Percentiles rank a stretch among this genome's conserved stretches.
These are phyloP conservation scores for Lentinula lateritia DNA, from an alignment of 768 basidiomycete species.

Conservation along the genomic window DNA sequence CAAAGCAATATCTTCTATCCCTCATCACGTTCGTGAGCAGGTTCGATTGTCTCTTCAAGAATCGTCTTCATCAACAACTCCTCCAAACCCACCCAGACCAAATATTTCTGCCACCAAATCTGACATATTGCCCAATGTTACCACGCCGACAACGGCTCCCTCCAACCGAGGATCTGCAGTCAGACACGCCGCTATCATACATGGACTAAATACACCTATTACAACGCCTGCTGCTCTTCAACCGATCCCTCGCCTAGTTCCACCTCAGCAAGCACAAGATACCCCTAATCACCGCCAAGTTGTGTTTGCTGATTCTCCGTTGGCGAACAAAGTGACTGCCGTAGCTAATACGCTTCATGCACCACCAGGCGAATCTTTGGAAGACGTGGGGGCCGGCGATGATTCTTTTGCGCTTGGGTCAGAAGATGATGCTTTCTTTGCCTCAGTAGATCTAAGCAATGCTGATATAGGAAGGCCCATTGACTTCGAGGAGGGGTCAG, in stretches of 20 bases:
- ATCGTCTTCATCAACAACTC: neutral
- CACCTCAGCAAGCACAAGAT: slow-evolving; percentile 1
- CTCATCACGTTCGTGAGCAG: slow-evolving; percentile 33
- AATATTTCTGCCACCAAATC: slow-evolving; percentile 8
- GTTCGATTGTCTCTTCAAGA: slow-evolving; percentile 8
- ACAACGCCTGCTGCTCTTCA: slow-evolving; percentile 21
- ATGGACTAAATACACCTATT: slow-evolving; percentile 26
- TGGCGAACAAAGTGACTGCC: neutral
- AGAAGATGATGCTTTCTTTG: slow-evolving; percentile 65
- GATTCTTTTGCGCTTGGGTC: slow-evolving; percentile 46
- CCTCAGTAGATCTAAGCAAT: slow-evolving; percentile 47
- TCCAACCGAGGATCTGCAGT: slow-evolving; percentile 4
- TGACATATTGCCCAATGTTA: slow-evolving; percentile 4
- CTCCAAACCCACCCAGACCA: neutral
- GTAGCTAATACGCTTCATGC: slow-evolving; percentile 9
- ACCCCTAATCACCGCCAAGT: slow-evolving; percentile 6
- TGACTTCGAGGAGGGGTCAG: slow-evolving; percentile 30
- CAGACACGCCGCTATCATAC: neutral
- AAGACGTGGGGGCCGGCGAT: slow-evolving; percentile 15
- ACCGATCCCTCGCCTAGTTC: neutral
- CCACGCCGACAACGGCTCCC: slow-evolving; percentile 10
- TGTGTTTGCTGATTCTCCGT: neutral
- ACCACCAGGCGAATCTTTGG: slow-evolving; percentile 1
- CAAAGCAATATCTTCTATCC: slow-evolving; percentile 28
- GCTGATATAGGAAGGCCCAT: slow-evolving; percentile 40